Base-by-base conservation (phyloP, 208 protist genomes). In the Naegleria fowleri region DNA sequence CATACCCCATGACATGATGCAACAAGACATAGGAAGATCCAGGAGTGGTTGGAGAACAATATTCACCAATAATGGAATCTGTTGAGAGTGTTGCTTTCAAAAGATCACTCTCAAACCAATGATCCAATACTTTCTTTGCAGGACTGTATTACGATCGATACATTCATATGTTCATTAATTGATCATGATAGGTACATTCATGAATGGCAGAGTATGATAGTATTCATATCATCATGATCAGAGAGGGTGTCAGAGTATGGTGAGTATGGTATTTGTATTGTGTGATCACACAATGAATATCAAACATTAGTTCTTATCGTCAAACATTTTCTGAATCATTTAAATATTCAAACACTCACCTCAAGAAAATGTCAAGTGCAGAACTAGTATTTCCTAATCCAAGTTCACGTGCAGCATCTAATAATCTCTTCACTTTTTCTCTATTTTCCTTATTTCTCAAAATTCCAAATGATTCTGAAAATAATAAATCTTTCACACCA, bases 11-110 rank as follows among this genome's bases (percentile, higher is more conserved):
- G 38, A 94, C 92, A 75, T 95, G 94, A 90, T 95, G 94, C 0
- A 95, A 76, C 5, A 95, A 91, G 0, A 95, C 94, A 55, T 95
- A 95, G 9, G 59, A 92, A 83, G 48, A 90, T n/a, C 94, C 94
- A 36, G 92, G 90, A 22, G 79, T 48, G 16, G 38, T 52, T 41
- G 93, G 94, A 43, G 89, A 91, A 2, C 83, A 87, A 90, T 94
- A 93, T 38, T 91, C 93, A 5, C 94, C 94, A 90, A 95, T 95
- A 39, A 95, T 91, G 22, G 93, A 84, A 87, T 95, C 94, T 2
- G 94, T 95, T 13, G 94, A 92, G 19, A 95, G 89, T 0, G 94
- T 95, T 22, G 93, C 83, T 59, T 92, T 94, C 13, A 94, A 90
- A n/a, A 86, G 0, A 22, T 94, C 92, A 36, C 15, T 76, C 86